Evolutionary conservation across 768 basidiomycete species (phyloP), one percentile per base, ranked within the genome.

Genomic region (Podaxis sp.): DNA sequence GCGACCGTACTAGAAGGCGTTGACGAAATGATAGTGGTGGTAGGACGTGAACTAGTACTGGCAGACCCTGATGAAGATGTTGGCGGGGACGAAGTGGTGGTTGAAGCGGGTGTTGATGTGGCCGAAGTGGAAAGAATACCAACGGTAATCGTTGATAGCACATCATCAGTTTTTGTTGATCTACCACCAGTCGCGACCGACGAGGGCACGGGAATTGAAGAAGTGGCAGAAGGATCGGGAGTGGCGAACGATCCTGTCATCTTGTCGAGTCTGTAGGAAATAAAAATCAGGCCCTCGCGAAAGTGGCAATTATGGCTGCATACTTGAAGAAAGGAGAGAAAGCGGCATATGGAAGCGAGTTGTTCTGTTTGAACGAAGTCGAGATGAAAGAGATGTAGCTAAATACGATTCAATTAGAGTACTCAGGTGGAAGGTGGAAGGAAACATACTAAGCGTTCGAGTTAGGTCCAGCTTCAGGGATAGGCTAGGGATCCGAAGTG

Each of bases 331-430:
- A 77, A 0, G 82, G 79, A 0, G 89, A 89, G 69, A 75, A 88
- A 26, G 71, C 76, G 0, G 62, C 62, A 59, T 83, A 84, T 1
- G 67, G 63, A 1, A 49, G 56, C 30, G 64, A 74, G 37, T 69
- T 73, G 44, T 75, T 78, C 56, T 62, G 64, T 52, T 71, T 71
- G 26, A 73, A 66, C 7, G 67, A 68, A 24, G 68, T 76, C 2
- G 80, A 83, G 28, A 72, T 80, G 68, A 91, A 86, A 64, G 80
- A 80, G 64, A 91, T 70, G 72, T 90, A 91, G 66, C 89, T 91
- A 52, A 4, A 33, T 4, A 28, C n/a, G 24, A 30, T 24, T 46
- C 63, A 22, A 58, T 51, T 41, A 33, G 20, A 64, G 40, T 36
- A 52, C 62, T 68, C 4, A 65, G 58, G 11, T 20, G 49, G 64